Evolutionary conservation across 306 rosid genomes (phyloP), one percentile per base, ranked within the genome.

Genomic region (Medicago ruthenica): DNA sequence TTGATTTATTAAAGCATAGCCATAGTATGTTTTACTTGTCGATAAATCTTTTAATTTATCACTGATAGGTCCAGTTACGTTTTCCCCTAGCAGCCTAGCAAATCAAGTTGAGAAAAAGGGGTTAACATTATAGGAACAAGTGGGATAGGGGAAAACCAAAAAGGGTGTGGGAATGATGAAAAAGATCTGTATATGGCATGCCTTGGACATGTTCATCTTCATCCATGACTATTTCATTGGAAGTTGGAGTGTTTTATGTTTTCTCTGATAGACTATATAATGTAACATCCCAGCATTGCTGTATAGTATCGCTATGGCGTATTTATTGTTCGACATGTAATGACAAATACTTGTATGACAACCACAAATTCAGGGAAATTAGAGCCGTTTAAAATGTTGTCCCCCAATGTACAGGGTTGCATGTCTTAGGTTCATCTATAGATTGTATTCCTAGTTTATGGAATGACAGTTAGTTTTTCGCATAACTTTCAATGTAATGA

Each of bases 1-100:
- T 81, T 77, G 17, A 50, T 61, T 70, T 41, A 63, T 76, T 70
- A 73, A 80, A 64, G 54, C 67, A 48, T 78, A 73, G 85, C 31
- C 65, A 53, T 70, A 76, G 87, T 84, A 62, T 71, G 67, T 76
- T 82, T 71, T 84, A 81, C 79, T 81, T 37, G 85, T 76, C 75
- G 75, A 78, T 69, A 83, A 76, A 70, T 73, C 74, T 82, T 71
- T 78, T 70, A 63, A 47, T 81, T 24, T 39, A 50, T 67, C 58
- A 71, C 71, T 78, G 71, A 64, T 40, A 48, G 67, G 45, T 73
- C 67, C 20, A 40, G 69, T 81, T 15, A 66, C 15, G 51, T 37
- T 63, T 71, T 16, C 27, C 62, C 67, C 14, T 65, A 54, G 64
- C 55, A 62, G 69, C 62, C 82, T 50, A 62, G 85, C 58, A 61